Conservation (phyloP, 1,139 yeast genomes). For the Pichia cactophila region DNA sequence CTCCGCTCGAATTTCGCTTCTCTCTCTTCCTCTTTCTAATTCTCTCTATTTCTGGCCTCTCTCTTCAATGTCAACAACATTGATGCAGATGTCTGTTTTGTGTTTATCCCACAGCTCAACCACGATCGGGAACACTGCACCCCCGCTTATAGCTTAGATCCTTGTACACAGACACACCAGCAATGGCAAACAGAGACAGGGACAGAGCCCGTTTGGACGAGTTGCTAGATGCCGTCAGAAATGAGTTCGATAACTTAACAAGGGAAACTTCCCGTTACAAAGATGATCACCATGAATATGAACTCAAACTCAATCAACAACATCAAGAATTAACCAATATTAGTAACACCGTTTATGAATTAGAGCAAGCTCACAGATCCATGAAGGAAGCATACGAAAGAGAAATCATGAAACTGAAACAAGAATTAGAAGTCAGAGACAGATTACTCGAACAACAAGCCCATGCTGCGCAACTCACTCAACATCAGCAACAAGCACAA, state of each 20-base stretch:
- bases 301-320: slow-evolving; percentile 84
- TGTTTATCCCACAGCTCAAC: neutral
- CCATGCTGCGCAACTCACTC: slow-evolving; percentile 14
- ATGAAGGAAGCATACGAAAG: slow-evolving; percentile 96
- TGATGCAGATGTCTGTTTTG: too few relatives aligned
- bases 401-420: slow-evolving; percentile 77
- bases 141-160: neutral
- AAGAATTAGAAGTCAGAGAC: slow-evolving; percentile 75
- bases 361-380: slow-evolving; percentile 89
- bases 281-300: slow-evolving; percentile 90
- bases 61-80: neutral
- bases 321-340: slow-evolving; percentile 92
- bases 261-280: slow-evolving; percentile 83
- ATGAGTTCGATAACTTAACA: slow-evolving; percentile 81
- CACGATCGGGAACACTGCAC: neutral
- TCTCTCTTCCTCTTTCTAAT: neutral
- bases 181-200: slow-evolving; percentile 11
- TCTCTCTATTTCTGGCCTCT: neutral
- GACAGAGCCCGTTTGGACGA: slow-evolving; percentile 43
- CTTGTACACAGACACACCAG: neutral
- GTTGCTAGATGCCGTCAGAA: slow-evolving; percentile 83
- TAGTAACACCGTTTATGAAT: slow-evolving; percentile 86
- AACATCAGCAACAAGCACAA: slow-evolving; percentile 22
- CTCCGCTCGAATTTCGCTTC: neutral
- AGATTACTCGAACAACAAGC: slow-evolving; percentile 37